A percentile compares a stretch with the other conserved stretches of the same genome.
phyloP scores from a whole-genome alignment of 2,329 filamentous ascomycete species.

The Tetracladium maxilliforme region DNA sequence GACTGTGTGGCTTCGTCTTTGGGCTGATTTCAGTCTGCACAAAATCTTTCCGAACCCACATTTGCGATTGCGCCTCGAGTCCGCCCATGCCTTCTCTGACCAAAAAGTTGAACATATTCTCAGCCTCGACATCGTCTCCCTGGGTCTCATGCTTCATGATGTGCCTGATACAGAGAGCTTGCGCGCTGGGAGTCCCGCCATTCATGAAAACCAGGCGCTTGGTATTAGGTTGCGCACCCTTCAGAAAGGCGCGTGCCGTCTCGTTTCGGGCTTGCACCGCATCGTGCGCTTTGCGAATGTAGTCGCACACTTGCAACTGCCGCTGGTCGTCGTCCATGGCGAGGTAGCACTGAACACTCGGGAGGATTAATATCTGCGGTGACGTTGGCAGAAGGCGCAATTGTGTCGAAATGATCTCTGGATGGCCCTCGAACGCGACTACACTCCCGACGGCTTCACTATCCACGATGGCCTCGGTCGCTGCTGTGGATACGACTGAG shows the following conservation, averaged over 20 bases:
- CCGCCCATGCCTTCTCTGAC: slow-evolving; percentile 32
- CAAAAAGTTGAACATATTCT: slow-evolving; percentile 32
- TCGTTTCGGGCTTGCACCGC: slow-evolving; percentile 30
- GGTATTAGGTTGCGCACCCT: slow-evolving; percentile 28
- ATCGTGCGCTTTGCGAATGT: slow-evolving; percentile 34
- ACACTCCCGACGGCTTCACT: slow-evolving; percentile 38
- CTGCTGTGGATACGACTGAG: no score
- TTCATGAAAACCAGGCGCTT: slow-evolving; percentile 46
- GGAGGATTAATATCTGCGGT: slow-evolving; percentile 40
- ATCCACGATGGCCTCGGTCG: no score
- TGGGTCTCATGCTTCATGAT: slow-evolving; percentile 36
- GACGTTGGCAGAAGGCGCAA: slow-evolving; percentile 43
- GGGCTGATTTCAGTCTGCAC: no score
- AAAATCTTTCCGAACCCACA: no score
- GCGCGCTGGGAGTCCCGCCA: slow-evolving; percentile 40
- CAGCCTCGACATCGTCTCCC: slow-evolving; percentile 32
- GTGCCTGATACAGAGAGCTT: slow-evolving; percentile 34
- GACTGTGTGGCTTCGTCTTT: no score
- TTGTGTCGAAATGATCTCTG: slow-evolving; percentile 40
- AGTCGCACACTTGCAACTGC: slow-evolving; percentile 19
- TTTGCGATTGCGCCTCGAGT: no score
- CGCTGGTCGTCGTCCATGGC: slow-evolving; percentile 14
- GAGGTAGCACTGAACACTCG: slow-evolving; percentile 12
- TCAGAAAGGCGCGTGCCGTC: slow-evolving; percentile 34
- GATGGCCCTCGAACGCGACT: slow-evolving; percentile 44